These are phyloP conservation scores for Trichothecium roseum DNA, from an alignment of 2,329 filamentous ascomycete genomes.

Conservation along the genomic window DNA sequence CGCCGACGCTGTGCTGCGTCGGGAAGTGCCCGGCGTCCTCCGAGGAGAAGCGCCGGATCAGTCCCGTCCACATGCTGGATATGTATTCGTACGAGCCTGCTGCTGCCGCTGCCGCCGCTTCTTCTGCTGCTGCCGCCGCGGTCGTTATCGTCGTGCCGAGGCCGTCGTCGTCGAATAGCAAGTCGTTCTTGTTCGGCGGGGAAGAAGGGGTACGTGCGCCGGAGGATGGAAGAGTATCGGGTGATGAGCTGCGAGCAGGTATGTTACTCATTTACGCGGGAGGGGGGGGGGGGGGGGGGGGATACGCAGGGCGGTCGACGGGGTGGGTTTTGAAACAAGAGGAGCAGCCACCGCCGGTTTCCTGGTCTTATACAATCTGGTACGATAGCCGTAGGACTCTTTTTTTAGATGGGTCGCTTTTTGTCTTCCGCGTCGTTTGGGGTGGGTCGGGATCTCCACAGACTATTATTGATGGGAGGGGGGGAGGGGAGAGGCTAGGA, in stretches of 20 bases:
- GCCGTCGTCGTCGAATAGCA: not conserved
- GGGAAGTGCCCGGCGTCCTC: constrained; percentile 21
- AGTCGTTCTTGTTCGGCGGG: constrained; percentile 1
- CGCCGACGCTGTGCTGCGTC: not conserved
- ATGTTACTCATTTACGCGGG: not conserved
- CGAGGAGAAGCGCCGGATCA: constrained; percentile 57
- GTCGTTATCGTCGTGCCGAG: not conserved
- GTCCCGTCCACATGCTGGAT: constrained; percentile 42
- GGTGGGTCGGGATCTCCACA: too few relatives aligned
- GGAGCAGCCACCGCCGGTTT: too few relatives aligned
- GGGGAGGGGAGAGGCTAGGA: too few relatives aligned
- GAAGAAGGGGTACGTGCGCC: constrained; percentile 5
- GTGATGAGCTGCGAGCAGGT: not conserved
- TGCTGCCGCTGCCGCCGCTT: constrained; percentile 2
- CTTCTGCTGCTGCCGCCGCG: not conserved
- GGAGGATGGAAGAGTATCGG: constrained; percentile 5
- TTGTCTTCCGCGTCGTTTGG: too few relatives aligned
- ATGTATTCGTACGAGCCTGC: constrained; percentile 11
- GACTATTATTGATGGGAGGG: too few relatives aligned
- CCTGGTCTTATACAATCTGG: too few relatives aligned
- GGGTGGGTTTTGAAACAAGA: too few relatives aligned
- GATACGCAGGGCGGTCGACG: too few relatives aligned
- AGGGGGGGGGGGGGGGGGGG: not conserved
- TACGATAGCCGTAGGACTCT: too few relatives aligned
- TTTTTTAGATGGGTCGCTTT: too few relatives aligned